These are phyloP conservation scores for Candida anglica DNA, from an alignment of 805 yeast genomes.

Conservation along the genomic window DNA sequence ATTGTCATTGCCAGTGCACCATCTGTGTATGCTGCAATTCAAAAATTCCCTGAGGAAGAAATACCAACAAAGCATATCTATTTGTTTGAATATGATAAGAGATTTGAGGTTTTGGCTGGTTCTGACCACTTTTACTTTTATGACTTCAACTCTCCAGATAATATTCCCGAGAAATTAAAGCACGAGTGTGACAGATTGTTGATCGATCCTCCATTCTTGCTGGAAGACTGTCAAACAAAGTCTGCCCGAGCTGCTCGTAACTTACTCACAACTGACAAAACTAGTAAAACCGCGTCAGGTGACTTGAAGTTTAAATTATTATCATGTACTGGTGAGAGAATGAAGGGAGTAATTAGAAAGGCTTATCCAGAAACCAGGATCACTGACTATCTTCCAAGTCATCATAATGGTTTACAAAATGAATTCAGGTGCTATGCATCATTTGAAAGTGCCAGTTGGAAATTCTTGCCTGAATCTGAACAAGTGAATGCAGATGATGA, in stretches of 20 bases:
- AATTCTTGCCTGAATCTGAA: conserved; percentile 22
- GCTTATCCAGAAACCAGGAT: conserved; percentile 62
- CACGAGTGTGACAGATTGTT: conserved; percentile 67
- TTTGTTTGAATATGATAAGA: conserved; percentile 71
- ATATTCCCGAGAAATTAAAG: conserved; percentile 51
- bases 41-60: conserved; percentile 43
- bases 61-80: conserved; percentile 70
- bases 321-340: conserved; percentile 89
- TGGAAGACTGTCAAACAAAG: conserved; percentile 75
- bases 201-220: conserved; percentile 87
- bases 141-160: conserved; percentile 69
- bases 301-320: conserved; percentile 46
- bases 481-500: too few species aligned
- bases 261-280: conserved; percentile 42
- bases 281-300: conserved; percentile 36
- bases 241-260: conserved; percentile 51
- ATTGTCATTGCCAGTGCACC: conserved; percentile 86
- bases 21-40: conserved; percentile 82
- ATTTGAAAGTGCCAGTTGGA: conserved; percentile 70
- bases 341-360: conserved; percentile 57
- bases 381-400: conserved; percentile 74
- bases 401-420: conserved; percentile 79
- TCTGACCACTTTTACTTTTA: conserved; percentile 62
- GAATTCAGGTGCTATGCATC: conserved; percentile 85
- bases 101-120: conserved; percentile 75